These are phyloP conservation scores for Botryosphaeria dothidea DNA, from an alignment of 2,329 filamentous ascomycete genomes.

Conservation along the genomic window DNA sequence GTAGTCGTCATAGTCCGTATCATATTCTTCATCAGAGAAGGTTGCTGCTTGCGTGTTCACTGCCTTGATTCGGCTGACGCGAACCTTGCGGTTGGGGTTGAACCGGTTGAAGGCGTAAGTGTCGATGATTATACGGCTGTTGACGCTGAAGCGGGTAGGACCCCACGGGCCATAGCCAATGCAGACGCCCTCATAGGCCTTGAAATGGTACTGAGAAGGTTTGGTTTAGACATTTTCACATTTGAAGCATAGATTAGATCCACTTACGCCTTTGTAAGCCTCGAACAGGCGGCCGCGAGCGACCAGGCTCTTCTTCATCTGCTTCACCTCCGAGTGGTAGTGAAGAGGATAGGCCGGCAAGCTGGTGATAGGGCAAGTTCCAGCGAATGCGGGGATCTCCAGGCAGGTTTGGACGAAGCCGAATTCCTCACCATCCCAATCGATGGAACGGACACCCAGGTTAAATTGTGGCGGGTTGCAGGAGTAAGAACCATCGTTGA, in stretches of 20 bases:
- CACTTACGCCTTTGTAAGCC: conserved; percentile 37
- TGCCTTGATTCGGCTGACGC: conserved; percentile 5
- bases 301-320: conserved; percentile 39
- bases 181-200: conserved; percentile 24
- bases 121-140: conserved; percentile 51
- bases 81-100: conserved; percentile 21
- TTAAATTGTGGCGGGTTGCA: conserved; percentile 21
- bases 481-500: conserved; percentile 21
- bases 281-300: conserved; percentile 47
- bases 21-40: not conserved
- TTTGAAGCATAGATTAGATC: not conserved
- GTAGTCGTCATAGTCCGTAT: not conserved
- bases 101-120: conserved; percentile 39
- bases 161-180: conserved; percentile 22
- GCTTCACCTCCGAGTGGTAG: conserved; percentile 37
- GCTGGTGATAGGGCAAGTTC: conserved; percentile 41
- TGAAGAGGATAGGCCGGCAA: conserved; percentile 42
- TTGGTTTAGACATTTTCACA: not conserved
- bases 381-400: conserved; percentile 26
- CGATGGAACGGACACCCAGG: conserved; percentile 26
- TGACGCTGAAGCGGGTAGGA: conserved; percentile 20
- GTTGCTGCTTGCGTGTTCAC: not conserved
- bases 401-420: conserved; percentile 25
- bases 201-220: conserved; percentile 20
- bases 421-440: conserved; percentile 30